Evolutionary conservation across 495 filamentous ascomycete genomes (phyloP).

Genomic region (Aspergillus nidulans): DNA sequence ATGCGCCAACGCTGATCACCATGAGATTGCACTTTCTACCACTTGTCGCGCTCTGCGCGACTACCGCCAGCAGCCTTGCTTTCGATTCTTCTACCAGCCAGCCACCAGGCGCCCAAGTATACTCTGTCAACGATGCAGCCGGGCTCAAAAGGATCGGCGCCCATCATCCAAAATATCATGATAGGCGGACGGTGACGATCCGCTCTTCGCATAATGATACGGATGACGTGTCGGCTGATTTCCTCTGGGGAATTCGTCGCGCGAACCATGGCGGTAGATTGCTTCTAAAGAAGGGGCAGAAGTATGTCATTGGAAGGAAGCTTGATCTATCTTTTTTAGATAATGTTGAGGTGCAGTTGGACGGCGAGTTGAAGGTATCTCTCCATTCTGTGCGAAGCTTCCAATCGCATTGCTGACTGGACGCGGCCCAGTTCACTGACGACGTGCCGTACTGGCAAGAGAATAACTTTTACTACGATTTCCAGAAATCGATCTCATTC

Average conservation of each 20-base stretch:
- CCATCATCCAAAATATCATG: constrained; percentile 24
- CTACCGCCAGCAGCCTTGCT: constrained; percentile 16
- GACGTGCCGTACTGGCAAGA: constrained; percentile 56
- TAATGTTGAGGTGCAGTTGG: constrained; percentile 52
- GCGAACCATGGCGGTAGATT: constrained; percentile 53
- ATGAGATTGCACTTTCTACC: constrained; percentile 24
- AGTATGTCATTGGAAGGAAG: constrained; percentile 53
- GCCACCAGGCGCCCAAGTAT: constrained; percentile 26
- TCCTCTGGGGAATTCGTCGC: constrained; percentile 45
- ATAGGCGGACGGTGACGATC: constrained; percentile 46
- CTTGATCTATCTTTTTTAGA: constrained; percentile 53
- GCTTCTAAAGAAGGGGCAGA: constrained; percentile 45
- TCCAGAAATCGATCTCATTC: constrained; percentile 58
- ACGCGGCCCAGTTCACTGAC: constrained; percentile 46
- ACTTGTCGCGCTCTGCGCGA: constrained; percentile 23
- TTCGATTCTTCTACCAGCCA: constrained; percentile 1
- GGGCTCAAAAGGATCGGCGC: constrained; percentile 25
- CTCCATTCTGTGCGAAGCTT: not conserved
- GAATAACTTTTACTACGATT: constrained; percentile 52
- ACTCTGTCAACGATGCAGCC: constrained; percentile 21
- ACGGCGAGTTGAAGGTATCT: constrained; percentile 48
- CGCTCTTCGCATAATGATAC: constrained; percentile 46
- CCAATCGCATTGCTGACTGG: not conserved
- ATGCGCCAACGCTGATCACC: not conserved
- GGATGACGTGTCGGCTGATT: constrained; percentile 52